phyloP scores from a whole-genome alignment of 1,139 yeast species.

The Yueomyces sp. region DNA sequence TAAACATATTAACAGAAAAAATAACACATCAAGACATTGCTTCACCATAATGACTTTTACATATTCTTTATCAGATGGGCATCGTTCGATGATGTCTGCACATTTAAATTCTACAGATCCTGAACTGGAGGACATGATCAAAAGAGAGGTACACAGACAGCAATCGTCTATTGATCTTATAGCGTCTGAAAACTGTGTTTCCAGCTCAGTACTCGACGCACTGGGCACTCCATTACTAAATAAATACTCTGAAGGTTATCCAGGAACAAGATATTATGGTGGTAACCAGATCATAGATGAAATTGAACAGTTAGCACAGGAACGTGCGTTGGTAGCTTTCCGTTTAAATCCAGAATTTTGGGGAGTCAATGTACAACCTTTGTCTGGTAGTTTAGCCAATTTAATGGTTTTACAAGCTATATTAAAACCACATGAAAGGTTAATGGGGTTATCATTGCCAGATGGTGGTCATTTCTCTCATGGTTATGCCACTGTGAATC shows the following conservation, averaged over 20 bases:
- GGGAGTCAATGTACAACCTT: constrained; percentile 94
- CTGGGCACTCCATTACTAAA: constrained; percentile 95
- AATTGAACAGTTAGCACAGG: constrained; percentile 81
- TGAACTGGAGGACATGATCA: constrained; percentile 67
- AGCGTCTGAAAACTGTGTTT: constrained; percentile 91
- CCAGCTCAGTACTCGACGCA: constrained; percentile 86
- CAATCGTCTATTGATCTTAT: constrained; percentile 81
- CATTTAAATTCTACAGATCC: constrained; percentile 65
- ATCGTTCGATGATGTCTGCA: constrained; percentile 32
- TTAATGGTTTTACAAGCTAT: constrained; percentile 88
- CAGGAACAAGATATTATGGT: constrained; percentile 95
- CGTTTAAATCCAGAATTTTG: constrained; percentile 62
- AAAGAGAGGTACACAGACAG: constrained; percentile 70
- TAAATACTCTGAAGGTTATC: constrained; percentile 97
- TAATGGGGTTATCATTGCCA: constrained; percentile 94
- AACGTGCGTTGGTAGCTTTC: constrained; percentile 83
- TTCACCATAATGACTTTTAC: neutral
- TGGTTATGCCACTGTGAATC: constrained; percentile 69
- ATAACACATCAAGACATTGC: too few relatives aligned
- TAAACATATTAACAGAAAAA: too few relatives aligned
- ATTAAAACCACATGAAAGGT: constrained; percentile 79
- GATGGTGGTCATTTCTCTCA: constrained; percentile 97
- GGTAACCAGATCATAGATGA: constrained; percentile 91
- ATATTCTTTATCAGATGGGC: neutral
- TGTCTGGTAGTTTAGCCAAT: constrained; percentile 95